Evolutionary conservation across 352 stramenopile species (phyloP).

Genomic region (Detonula confervacea): DNA sequence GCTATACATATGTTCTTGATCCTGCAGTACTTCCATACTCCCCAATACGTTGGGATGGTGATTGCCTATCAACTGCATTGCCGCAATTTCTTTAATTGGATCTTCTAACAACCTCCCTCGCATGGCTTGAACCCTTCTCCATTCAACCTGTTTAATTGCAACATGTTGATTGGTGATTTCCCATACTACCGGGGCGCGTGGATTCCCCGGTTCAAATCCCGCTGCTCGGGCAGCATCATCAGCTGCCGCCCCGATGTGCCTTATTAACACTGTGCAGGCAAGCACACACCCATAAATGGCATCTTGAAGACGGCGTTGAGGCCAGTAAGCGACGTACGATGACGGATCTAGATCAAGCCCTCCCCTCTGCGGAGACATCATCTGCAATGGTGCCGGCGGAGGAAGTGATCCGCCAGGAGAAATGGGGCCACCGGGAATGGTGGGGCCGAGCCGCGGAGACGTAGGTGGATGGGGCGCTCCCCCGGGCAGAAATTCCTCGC

Average conservation of each 20-base stretch:
- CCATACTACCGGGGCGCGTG: constrained; percentile 76
- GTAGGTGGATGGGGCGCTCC: constrained; percentile 4
- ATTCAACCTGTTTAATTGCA: constrained; percentile 86
- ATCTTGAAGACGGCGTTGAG: constrained; percentile 75
- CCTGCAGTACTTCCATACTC: constrained; percentile 79
- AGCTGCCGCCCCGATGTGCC: constrained; percentile 66
- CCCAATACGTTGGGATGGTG: constrained; percentile 77
- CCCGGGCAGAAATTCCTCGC: constrained; percentile 58
- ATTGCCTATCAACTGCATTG: constrained; percentile 82
- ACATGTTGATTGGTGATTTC: constrained; percentile 77
- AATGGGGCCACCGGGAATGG: not conserved
- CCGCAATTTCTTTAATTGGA: constrained; percentile 86
- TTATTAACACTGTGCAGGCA: constrained; percentile 71
- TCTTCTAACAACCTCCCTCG: constrained; percentile 82
- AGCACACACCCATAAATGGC: constrained; percentile 85
- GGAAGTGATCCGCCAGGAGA: constrained; percentile 5
- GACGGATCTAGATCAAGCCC: constrained; percentile 30
- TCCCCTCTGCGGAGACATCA: constrained; percentile 5
- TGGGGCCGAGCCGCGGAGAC: constrained; percentile 30
- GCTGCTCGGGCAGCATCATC: constrained; percentile 76
- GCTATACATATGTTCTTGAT: constrained; percentile 85
- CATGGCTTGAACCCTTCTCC: constrained; percentile 74
- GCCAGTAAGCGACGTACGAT: constrained; percentile 71
- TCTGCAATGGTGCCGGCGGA: constrained; percentile 15
- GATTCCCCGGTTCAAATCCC: constrained; percentile 70